Evolutionary conservation across 2,329 filamentous ascomycete genomes (phyloP).

Genomic region (Xylogone sp.): DNA sequence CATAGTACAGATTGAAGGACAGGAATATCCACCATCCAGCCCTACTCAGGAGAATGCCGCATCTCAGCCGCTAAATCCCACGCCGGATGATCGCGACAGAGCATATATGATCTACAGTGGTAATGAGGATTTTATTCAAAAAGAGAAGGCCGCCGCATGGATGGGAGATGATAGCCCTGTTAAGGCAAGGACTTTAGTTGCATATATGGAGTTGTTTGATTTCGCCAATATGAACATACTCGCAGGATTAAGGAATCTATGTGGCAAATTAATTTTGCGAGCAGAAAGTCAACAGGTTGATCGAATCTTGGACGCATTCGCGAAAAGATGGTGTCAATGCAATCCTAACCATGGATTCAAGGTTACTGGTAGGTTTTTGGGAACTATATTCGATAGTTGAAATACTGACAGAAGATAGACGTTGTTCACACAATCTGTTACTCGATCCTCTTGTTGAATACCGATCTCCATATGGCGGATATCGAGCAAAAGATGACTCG

Average conservation of each 20-base stretch:
- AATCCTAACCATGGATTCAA: slow-evolving; percentile 94
- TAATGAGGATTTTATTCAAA: slow-evolving; percentile 74
- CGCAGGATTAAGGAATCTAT: slow-evolving; percentile 73
- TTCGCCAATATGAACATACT: slow-evolving; percentile 81
- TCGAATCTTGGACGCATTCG: slow-evolving; percentile 85
- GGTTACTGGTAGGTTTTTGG: slow-evolving; percentile 62
- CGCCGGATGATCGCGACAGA: slow-evolving; percentile 65
- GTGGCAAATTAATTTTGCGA: slow-evolving; percentile 74
- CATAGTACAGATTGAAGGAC: slow-evolving; percentile 46
- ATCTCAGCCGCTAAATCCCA: slow-evolving; percentile 7
- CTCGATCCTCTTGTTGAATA: slow-evolving; percentile 91
- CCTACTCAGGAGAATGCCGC: slow-evolving; percentile 26
- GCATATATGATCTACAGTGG: slow-evolving; percentile 83
- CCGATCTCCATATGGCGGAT: slow-evolving; percentile 90
- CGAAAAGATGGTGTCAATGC: slow-evolving; percentile 87
- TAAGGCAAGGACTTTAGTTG: slow-evolving; percentile 56
- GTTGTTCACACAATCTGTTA: slow-evolving; percentile 97
- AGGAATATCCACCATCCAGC: slow-evolving; percentile 27
- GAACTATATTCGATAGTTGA: too few species aligned
- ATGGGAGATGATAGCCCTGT: slow-evolving; percentile 65
- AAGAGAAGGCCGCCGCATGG: slow-evolving; percentile 79
- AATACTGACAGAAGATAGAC: slow-evolving; percentile 50
- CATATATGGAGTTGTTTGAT: slow-evolving; percentile 92
- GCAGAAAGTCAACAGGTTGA: slow-evolving; percentile 97
- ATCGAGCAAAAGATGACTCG: slow-evolving; percentile 97